Base-by-base conservation (phyloP, 352 stramenopile species). In the Pythium aristosporum region DNA sequence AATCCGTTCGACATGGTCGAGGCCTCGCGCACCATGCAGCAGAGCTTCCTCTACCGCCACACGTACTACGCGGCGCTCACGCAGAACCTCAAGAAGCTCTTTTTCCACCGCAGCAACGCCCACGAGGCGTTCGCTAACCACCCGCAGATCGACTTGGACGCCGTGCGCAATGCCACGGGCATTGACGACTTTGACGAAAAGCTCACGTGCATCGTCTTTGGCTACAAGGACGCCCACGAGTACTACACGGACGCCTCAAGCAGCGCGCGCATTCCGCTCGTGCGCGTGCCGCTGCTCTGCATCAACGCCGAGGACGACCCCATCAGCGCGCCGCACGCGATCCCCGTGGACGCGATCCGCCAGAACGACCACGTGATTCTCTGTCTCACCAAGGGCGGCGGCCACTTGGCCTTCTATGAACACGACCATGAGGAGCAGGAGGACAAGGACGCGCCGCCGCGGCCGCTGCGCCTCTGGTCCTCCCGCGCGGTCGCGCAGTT, bases 361-460 rank as follows among this genome's bases (percentile, higher is more conserved):
- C 56, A 64, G 8, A 94, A 88, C 57, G 65, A 73, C 7, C 79
- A 91, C 21, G 68, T 91, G 37, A 81, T 94, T 23, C 61, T 94
- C 30, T 87, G 73, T 37, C 68, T 80, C 15, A 94, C 85, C 41
- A 79, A 86, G 34, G 67, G 52, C 13, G 82, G 85, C 49, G 82
- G 82, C 15, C 85, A 91, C 64, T 71, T 94, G 55, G 80, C 67
- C 0, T 94, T 91, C 57, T 92, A 87, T 57, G 74, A 88, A 67
- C 46, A 72, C 48, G 39, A 63, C 39, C 6, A 25, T 0, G 42
- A 56, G 10, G 39, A n/a, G 5, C 13, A 1, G 10, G 41, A n/a
- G 13, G 6, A 34, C 18, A 7, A 41, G 8, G 2, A 57, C 25
- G 18, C 34, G 23, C 21, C 6, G 18, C 47, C 53, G 12, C 43